Evolutionary conservation across 768 basidiomycete genomes (phyloP), one percentile per base, ranked within the genome.

Genomic region (Suillus subluteus): DNA sequence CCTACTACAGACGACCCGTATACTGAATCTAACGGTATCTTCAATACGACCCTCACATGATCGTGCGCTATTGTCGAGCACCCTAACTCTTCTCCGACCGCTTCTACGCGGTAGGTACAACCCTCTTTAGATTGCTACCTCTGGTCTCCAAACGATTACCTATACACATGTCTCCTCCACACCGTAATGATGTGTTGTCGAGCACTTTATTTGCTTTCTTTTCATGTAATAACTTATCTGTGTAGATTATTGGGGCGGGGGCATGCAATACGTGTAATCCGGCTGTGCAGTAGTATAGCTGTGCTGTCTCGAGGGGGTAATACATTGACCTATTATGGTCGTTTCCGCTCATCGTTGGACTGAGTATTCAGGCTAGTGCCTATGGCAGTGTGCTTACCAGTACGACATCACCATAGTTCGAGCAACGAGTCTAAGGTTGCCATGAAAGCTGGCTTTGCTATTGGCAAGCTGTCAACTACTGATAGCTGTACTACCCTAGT

Each of bases 21-120:
- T 55, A 65, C 62, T 43, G 52, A 65, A 23, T 62, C 65, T 21
- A 6, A 9, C 21, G 69, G 55, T 11, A 21, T 44, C 1, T 32
- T 48, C 13, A 41, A 30, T 13, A 37, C 37, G 21, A 6, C 32
- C 16, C 7, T 63, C 9, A 23, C 58, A 41, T 59, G 5, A 41
- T 59, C 2, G 26, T 21, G 5, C 32, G 32, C 30, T 32, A 40
- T 30, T 0, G 6, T 59, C 0, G n/a, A 38, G 16, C 58, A 12
- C 40, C 6, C 38, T 26, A 16, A 16, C 2, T 11, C 11, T 32
- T 55, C 32, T 35, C n/a, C n/a, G n/a, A n/a, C n/a, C n/a, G n/a
- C n/a, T n/a, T n/a, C 3, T 41, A 18, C 11, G 23, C 26, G 26
- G 16, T 23, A 30, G n/a, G 16, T 23, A 30, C 18, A 59, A 23